Conservation (phyloP, 176 grass and related monocot species). For the Bolboschoenus planiculmis region DNA sequence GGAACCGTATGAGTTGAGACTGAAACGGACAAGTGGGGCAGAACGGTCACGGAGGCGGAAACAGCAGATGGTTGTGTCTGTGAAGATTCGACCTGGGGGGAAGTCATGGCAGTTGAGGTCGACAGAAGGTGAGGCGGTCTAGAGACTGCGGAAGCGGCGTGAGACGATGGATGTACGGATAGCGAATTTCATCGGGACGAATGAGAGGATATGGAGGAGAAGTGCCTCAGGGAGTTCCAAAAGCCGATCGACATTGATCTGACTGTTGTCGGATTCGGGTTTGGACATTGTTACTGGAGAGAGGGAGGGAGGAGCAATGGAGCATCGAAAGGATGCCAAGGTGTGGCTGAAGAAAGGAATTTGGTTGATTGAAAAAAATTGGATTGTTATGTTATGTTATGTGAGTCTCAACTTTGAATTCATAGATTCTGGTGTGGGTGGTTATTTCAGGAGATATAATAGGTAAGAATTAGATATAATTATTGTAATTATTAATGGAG, state of each 20-base stretch:
- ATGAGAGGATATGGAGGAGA: conserved; percentile 5
- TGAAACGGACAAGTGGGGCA: not conserved
- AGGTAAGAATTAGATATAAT: too few species aligned
- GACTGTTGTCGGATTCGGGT: not conserved
- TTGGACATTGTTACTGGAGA: not conserved
- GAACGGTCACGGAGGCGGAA: not conserved
- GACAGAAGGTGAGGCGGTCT: not conserved
- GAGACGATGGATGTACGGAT: not conserved
- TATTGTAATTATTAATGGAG: too few species aligned
- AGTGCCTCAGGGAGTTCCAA: not conserved
- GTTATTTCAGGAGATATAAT: too few species aligned
- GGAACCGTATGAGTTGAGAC: not conserved
- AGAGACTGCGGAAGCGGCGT: conserved; percentile 2
- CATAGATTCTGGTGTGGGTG: too few species aligned
- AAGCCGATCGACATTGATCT: not conserved
- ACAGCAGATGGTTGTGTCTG: not conserved
- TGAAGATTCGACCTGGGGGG: not conserved
- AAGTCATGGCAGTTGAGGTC: not conserved
- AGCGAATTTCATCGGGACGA: not conserved
- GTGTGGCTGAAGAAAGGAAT: too few species aligned
- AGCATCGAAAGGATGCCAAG: too few species aligned
- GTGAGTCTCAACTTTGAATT: too few species aligned
- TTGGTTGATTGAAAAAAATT: too few species aligned
- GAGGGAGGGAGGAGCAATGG: too few species aligned
- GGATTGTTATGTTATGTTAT: too few species aligned